These are phyloP conservation scores for Aspergillus arachidicola DNA, from an alignment of 2,329 filamentous ascomycete species.

Conservation along the genomic window DNA sequence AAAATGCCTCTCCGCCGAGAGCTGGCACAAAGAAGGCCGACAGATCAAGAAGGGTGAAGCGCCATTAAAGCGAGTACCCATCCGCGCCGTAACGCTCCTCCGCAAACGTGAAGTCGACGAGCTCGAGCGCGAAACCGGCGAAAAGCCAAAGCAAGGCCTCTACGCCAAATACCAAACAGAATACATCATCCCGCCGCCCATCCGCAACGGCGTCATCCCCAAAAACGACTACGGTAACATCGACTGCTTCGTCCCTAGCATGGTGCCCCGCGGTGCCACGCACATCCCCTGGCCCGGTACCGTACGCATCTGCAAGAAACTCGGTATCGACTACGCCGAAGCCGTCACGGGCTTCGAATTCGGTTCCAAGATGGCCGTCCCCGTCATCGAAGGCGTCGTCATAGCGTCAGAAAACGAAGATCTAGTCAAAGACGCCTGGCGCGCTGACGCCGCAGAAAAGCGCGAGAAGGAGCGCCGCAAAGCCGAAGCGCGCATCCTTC, in stretches of 20 bases:
- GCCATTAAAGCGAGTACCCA: conserved; percentile 84
- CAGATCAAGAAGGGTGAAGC: conserved; percentile 69
- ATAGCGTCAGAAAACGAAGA: conserved; percentile 79
- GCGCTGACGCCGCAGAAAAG: conserved; percentile 74
- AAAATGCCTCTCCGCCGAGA: conserved; percentile 86
- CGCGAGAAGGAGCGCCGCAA: conserved; percentile 82
- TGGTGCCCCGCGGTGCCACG: conserved; percentile 82
- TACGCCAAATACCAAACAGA: conserved; percentile 86
- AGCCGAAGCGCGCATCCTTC: conserved; percentile 70
- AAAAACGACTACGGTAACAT: conserved; percentile 97
- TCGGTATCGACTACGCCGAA: conserved; percentile 87
- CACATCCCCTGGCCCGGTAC: conserved; percentile 81
- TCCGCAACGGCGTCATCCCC: conserved; percentile 81
- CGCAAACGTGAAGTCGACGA: conserved; percentile 88
- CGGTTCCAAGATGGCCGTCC: conserved; percentile 89
- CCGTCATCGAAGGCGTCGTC: conserved; percentile 87
- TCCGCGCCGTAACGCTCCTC: conserved; percentile 85
- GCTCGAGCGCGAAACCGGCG: conserved; percentile 74
- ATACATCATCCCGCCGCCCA: conserved; percentile 90
- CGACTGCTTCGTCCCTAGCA: conserved; percentile 89
- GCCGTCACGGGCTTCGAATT: conserved; percentile 97
- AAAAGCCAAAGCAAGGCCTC: conserved; percentile 83
- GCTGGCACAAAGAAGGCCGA: conserved; percentile 96
- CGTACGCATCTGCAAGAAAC: conserved; percentile 76
- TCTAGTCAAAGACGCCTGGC: conserved; percentile 74